Conservation (phyloP, 208 protist genomes). For the Leishmania martiniquensis region DNA sequence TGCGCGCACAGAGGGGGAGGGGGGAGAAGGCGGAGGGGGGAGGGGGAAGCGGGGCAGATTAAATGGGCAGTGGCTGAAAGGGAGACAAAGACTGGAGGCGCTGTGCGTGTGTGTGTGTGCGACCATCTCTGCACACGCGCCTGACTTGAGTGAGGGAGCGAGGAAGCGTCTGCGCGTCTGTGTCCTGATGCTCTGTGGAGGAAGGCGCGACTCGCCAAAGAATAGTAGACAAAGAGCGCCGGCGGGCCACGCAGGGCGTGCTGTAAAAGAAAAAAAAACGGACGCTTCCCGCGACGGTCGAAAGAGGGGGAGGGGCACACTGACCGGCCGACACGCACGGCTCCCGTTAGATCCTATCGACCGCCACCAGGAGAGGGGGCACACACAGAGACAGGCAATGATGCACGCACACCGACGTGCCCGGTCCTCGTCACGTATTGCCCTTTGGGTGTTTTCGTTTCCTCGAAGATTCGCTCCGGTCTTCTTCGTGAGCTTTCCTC, state of each 20-base stretch:
- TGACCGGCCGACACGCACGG: constrained; percentile 8
- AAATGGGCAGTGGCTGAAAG: neutral
- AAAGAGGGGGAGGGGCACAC: neutral
- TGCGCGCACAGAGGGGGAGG: neutral
- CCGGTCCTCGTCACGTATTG: neutral
- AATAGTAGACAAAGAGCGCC: neutral
- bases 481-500: neutral
- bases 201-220: neutral
- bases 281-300: too few relatives aligned
- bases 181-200: neutral
- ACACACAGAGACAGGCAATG: neutral
- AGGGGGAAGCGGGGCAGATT: neutral
- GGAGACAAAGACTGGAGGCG: neutral
- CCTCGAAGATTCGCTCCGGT: neutral
- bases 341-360: neutral
- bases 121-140: too few relatives aligned
- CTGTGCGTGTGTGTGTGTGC: neutral
- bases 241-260: too few relatives aligned
- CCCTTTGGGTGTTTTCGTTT: too few relatives aligned
- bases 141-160: too few relatives aligned
- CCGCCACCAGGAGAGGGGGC: neutral
- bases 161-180: too few relatives aligned
- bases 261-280: too few relatives aligned
- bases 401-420: neutral
- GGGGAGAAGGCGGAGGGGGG: neutral